Conservation (phyloP, 2,329 filamentous ascomycete genomes). For the Gnomoniopsis smithogilvyi region DNA sequence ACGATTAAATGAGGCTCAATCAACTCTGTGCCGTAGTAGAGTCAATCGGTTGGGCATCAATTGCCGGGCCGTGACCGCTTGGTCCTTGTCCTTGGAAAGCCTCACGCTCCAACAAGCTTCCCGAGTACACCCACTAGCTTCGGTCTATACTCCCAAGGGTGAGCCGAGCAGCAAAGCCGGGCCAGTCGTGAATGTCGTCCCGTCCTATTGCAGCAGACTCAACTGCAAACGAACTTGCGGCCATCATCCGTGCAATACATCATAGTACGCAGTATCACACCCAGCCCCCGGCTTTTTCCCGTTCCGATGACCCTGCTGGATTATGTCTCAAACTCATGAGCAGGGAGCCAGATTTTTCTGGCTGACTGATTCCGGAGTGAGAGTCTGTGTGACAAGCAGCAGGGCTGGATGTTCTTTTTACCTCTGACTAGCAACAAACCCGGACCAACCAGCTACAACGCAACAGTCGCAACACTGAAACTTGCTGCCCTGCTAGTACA, state of each 20-base stretch:
- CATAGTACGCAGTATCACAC: background rate
- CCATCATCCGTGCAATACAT: background rate
- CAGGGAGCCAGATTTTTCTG: background rate
- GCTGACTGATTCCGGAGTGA: background rate
- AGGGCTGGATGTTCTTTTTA: background rate
- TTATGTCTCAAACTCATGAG: no score
- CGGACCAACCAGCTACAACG: background rate
- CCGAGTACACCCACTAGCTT: background rate
- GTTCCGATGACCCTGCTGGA: no score
- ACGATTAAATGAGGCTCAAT: slow-evolving; percentile 19
- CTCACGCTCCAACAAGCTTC: background rate
- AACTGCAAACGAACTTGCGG: background rate
- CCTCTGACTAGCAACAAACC: background rate
- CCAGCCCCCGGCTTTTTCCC: background rate
- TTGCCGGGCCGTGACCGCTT: background rate
- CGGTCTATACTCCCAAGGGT: background rate
- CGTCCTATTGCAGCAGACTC: background rate
- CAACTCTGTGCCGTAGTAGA: slow-evolving; percentile 6
- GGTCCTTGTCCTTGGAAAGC: background rate
- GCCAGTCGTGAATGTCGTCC: background rate
- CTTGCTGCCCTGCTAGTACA: background rate
- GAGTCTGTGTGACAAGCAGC: background rate
- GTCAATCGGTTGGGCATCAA: slow-evolving; percentile 22
- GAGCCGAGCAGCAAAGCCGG: background rate
- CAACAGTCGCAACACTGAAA: background rate